Percentiles rank a stretch among this genome's conserved stretches.
Evolutionary conservation across 1,284 basidiomycete genomes (phyloP).

Genomic region (Albatrellus sp.): DNA sequence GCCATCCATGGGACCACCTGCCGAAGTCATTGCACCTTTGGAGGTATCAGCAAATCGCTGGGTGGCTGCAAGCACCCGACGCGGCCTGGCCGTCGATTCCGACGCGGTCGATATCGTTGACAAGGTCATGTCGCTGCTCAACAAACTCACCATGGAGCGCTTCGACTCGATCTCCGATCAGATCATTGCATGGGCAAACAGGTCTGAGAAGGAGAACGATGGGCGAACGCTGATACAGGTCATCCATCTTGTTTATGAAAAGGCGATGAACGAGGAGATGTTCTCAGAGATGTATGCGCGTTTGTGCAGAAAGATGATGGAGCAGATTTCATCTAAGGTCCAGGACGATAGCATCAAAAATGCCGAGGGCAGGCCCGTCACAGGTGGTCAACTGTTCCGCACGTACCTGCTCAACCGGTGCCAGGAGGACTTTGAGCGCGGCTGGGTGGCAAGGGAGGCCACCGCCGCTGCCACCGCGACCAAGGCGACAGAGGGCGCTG

Average conservation of each 20-base stretch:
- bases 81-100: constrained; percentile 30
- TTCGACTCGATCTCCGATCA: constrained; percentile 93
- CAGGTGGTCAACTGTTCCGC: constrained; percentile 86
- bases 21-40: constrained; percentile 65
- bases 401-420: constrained; percentile 60
- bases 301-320: constrained; percentile 89
- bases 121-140: constrained; percentile 88
- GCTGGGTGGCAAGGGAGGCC: constrained; percentile 12
- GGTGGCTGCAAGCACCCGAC: constrained; percentile 37
- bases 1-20: constrained; percentile 11
- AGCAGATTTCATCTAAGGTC: constrained; percentile 75
- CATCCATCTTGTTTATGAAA: constrained; percentile 93
- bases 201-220: constrained; percentile 84
- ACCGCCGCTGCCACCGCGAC: constrained; percentile 13
- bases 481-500: constrained; percentile 38
- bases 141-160: constrained; percentile 95
- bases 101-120: constrained; percentile 80
- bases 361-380: constrained; percentile 71
- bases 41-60: constrained; percentile 77
- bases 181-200: constrained; percentile 92
- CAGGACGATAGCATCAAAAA: constrained; percentile 77
- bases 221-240: constrained; percentile 91
- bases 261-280: constrained; percentile 90
- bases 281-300: constrained; percentile 98
- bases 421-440: constrained; percentile 56